Evolutionary conservation across 2,329 filamentous ascomycete species (phyloP).

Genomic region (Pseudogymnoascus sp.): DNA sequence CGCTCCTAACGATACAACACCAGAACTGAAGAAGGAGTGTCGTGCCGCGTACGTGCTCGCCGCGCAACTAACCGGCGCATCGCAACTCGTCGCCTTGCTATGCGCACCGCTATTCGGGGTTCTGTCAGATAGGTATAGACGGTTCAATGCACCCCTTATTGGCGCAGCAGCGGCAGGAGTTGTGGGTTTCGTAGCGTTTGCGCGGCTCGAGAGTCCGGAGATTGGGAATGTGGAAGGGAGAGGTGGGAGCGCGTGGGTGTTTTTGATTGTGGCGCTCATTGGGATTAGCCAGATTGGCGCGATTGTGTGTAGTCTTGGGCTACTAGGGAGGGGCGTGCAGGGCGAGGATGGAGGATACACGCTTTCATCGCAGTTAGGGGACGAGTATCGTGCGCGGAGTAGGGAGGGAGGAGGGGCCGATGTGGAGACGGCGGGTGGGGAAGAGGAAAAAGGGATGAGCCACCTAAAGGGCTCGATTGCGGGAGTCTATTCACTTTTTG

Average conservation of each 20-base stretch:
- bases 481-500: slow-evolving; percentile 85
- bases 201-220: slow-evolving; percentile 68
- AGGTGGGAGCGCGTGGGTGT: slow-evolving; percentile 59
- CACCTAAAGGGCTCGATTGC: slow-evolving; percentile 85
- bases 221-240: slow-evolving; percentile 53
- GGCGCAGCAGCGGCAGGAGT: slow-evolving; percentile 65
- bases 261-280: slow-evolving; percentile 68
- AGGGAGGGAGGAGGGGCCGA: background rate
- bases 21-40: slow-evolving; percentile 78
- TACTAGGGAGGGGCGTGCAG: slow-evolving; percentile 74
- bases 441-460: slow-evolving; percentile 31
- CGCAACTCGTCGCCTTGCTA: slow-evolving; percentile 76
- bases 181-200: slow-evolving; percentile 68
- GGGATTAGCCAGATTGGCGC: slow-evolving; percentile 92
- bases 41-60: slow-evolving; percentile 80
- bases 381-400: background rate
- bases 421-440: slow-evolving; percentile 3
- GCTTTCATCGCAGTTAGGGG: slow-evolving; percentile 23
- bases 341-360: slow-evolving; percentile 32
- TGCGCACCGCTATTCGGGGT: slow-evolving; percentile 84
- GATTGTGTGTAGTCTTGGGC: slow-evolving; percentile 90
- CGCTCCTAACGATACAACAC: slow-evolving; percentile 52
- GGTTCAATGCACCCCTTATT: slow-evolving; percentile 65
- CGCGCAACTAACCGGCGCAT: slow-evolving; percentile 77
- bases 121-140: slow-evolving; percentile 58